Evolutionary conservation across 169 alveolate species (phyloP).

Genomic region (Toxoplasma gondii): DNA sequence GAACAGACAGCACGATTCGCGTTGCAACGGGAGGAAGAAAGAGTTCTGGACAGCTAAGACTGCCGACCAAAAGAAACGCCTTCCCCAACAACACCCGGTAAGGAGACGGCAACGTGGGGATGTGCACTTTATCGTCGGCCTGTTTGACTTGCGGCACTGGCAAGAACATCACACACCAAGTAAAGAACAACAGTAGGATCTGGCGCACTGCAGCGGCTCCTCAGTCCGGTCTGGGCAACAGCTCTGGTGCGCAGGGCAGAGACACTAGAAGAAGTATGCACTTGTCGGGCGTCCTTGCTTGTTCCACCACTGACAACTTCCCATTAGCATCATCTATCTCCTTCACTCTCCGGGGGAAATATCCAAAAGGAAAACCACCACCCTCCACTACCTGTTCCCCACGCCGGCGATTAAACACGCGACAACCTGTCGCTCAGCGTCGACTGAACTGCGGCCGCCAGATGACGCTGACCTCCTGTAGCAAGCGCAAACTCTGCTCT

Average conservation of each 20-base stretch:
- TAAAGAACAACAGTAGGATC: not conserved
- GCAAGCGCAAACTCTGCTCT: not conserved
- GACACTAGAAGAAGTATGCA: conserved; percentile 29
- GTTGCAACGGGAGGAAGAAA: not conserved
- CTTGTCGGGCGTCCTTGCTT: conserved; percentile 19
- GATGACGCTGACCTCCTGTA: not conserved
- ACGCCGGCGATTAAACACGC: not conserved
- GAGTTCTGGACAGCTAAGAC: not conserved
- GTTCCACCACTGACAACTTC: not conserved
- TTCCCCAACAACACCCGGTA: not conserved
- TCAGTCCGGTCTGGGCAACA: not conserved
- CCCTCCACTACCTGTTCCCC: conserved; percentile 37
- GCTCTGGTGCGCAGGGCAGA: not conserved
- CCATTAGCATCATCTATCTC: conserved; percentile 5
- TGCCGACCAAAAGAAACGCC: not conserved
- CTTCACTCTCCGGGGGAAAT: not conserved
- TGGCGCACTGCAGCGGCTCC: conserved; percentile 25
- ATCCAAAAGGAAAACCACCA: not conserved
- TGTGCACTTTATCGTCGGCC: conserved; percentile 15
- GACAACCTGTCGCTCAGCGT: not conserved
- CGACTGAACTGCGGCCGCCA: conserved; percentile 15
- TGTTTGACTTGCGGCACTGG: not conserved
- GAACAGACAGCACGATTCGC: not conserved
- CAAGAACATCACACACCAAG: conserved; percentile 6
- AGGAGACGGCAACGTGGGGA: conserved; percentile 22